Evolutionary conservation across 441 rosid genomes (phyloP).

Genomic region (Sinapis alba): DNA sequence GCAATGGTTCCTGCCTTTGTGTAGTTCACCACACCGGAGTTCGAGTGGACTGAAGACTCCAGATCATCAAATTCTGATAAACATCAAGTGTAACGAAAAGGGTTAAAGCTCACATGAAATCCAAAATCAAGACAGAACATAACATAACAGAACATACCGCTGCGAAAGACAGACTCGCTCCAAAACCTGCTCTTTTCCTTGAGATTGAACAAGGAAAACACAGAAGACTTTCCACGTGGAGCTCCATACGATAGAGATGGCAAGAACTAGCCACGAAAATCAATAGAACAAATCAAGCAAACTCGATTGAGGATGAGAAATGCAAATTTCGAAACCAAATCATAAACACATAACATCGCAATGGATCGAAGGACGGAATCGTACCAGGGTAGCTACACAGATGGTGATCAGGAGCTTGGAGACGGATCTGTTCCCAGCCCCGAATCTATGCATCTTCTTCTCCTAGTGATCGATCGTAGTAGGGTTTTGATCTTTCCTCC

Average conservation of each 20-base stretch:
- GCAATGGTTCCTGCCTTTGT: constrained; percentile 91
- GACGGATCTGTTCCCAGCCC: constrained; percentile 37
- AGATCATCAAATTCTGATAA: constrained; percentile 76
- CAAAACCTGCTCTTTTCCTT: constrained; percentile 86
- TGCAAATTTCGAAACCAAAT: neutral
- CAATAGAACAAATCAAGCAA: constrained; percentile 22
- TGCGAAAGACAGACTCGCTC: constrained; percentile 86
- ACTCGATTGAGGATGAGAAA: constrained; percentile 12
- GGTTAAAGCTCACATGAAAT: neutral
- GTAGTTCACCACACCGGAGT: constrained; percentile 67
- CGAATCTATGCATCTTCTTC: constrained; percentile 35
- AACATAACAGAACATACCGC: constrained; percentile 39
- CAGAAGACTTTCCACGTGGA: constrained; percentile 53
- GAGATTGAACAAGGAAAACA: constrained; percentile 90
- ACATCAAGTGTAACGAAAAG: neutral
- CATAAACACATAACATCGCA: constrained; percentile 3
- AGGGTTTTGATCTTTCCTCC: constrained; percentile 39
- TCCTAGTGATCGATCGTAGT: constrained; percentile 14
- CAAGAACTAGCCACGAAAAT: constrained; percentile 43
- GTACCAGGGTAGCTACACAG: constrained; percentile 35
- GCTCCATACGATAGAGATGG: constrained; percentile 46
- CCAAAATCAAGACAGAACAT: constrained; percentile 1
- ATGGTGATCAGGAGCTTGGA: constrained; percentile 36
- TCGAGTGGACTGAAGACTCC: constrained; percentile 58
- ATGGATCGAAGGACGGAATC: constrained; percentile 28